A percentile compares a stretch with the other conserved stretches of the same genome.
Evolutionary conservation across 177 flowering plant species (phyloP).

Genomic region (Vitis hybrid): DNA sequence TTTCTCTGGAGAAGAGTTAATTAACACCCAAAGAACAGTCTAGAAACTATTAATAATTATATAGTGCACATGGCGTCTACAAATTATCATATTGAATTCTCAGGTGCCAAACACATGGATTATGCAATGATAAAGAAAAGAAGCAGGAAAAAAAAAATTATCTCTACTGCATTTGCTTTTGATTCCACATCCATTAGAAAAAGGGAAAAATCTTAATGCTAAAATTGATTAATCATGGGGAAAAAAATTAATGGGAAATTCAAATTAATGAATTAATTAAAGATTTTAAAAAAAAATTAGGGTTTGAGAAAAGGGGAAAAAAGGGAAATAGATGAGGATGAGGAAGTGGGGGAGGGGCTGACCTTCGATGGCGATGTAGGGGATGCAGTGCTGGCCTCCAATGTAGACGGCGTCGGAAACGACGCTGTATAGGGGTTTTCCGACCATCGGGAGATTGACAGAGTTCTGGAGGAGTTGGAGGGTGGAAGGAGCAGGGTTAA

Average conservation of each 20-base stretch:
- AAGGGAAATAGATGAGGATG: background rate
- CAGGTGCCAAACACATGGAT: no score
- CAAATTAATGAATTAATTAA: background rate
- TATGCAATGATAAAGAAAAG: background rate
- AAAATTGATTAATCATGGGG: background rate
- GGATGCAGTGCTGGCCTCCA: constrained; percentile 74
- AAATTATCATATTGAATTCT: no score
- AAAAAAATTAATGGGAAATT: no score
- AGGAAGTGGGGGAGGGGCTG: background rate
- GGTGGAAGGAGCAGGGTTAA: constrained; percentile 64
- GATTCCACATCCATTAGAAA: no score
- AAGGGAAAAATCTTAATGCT: no score
- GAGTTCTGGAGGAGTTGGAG: constrained; percentile 81
- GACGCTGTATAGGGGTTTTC: constrained; percentile 82
- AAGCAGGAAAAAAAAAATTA: background rate
- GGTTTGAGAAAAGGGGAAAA: background rate
- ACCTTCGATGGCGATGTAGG: constrained; percentile 92
- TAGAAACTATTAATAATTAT: no score
- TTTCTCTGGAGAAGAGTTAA: no score
- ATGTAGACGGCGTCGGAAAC: constrained; percentile 79
- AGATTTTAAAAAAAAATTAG: background rate
- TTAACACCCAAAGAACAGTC: no score
- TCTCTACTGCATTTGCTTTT: no score
- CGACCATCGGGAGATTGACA: constrained; percentile 88
- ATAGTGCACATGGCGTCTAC: no score